These are phyloP conservation scores for Hortaea sp. DNA, from an alignment of 2,329 filamentous ascomycete species.

Conservation along the genomic window DNA sequence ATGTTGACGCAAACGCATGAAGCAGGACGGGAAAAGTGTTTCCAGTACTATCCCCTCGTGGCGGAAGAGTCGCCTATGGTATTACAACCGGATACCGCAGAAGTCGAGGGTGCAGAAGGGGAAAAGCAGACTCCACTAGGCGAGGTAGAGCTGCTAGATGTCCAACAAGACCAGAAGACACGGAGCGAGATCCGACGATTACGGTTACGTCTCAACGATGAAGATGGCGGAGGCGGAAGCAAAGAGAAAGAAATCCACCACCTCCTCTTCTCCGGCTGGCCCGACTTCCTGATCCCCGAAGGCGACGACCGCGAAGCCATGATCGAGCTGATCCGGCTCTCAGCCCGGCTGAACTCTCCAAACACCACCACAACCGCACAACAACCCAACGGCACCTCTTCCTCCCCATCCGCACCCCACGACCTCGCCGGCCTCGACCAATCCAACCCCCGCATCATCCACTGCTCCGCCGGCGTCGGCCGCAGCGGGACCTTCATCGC, in stretches of 20 bases:
- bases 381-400: conserved; percentile 3
- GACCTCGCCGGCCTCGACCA: conserved; percentile 18
- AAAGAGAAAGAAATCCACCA: conserved; percentile 66
- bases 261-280: conserved; percentile 78
- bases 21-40: conserved; percentile 69
- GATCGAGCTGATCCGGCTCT: conserved; percentile 59
- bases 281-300: conserved; percentile 76
- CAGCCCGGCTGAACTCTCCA: conserved; percentile 44
- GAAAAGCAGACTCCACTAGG: conserved; percentile 47
- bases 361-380: conserved; percentile 5
- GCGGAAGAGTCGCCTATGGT: conserved; percentile 18
- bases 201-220: conserved; percentile 28
- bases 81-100: conserved; percentile 14
- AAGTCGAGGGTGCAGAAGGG: conserved; percentile 7
- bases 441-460: conserved; percentile 60
- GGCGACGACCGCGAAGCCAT: conserved; percentile 58
- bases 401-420: conserved; percentile 14
- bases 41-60: conserved; percentile 59
- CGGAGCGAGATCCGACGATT: conserved; percentile 67
- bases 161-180: conserved; percentile 45
- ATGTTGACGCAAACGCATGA: conserved; percentile 92
- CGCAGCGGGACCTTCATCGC: conserved; percentile 93
- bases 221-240: conserved; percentile 25
- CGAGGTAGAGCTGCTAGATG: conserved; percentile 51
- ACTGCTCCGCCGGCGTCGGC: conserved; percentile 78